These are phyloP conservation scores for Carex sylvatica DNA, from an alignment of 202 grass and related monocot species.

Conservation along the genomic window DNA sequence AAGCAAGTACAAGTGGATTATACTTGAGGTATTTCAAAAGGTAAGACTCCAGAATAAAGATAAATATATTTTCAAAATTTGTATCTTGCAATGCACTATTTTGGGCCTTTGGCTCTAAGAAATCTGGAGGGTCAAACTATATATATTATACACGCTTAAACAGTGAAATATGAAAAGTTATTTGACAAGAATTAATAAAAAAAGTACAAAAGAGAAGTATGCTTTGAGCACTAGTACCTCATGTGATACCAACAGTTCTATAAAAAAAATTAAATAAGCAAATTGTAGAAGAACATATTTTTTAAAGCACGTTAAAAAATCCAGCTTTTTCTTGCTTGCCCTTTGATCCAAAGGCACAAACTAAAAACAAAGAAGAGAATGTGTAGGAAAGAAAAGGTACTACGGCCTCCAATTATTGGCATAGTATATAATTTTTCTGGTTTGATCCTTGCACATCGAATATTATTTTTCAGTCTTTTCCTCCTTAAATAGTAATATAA, in stretches of 20 bases:
- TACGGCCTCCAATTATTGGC: background rate
- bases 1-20: background rate
- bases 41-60: background rate
- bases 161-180: background rate
- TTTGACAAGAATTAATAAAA: constrained; percentile 6
- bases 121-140: background rate
- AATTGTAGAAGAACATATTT: background rate
- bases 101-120: background rate
- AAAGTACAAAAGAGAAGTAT: background rate
- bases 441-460: background rate
- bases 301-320: background rate
- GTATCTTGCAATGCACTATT: background rate
- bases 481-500: background rate
- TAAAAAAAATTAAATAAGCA: background rate
- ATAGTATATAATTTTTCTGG: background rate
- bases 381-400: background rate
- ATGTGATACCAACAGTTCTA: background rate
- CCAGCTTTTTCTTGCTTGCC: background rate
- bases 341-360: background rate
- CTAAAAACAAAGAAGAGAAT: background rate
- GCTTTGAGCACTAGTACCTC: background rate
- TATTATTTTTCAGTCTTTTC: background rate
- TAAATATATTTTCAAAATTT: background rate
- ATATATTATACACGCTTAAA: background rate
- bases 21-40: background rate